Percentiles rank a stretch among this genome's conserved stretches.
Evolutionary conservation across 495 filamentous ascomycete species (phyloP).

Genomic region (Antarctomyces pellizariae): DNA sequence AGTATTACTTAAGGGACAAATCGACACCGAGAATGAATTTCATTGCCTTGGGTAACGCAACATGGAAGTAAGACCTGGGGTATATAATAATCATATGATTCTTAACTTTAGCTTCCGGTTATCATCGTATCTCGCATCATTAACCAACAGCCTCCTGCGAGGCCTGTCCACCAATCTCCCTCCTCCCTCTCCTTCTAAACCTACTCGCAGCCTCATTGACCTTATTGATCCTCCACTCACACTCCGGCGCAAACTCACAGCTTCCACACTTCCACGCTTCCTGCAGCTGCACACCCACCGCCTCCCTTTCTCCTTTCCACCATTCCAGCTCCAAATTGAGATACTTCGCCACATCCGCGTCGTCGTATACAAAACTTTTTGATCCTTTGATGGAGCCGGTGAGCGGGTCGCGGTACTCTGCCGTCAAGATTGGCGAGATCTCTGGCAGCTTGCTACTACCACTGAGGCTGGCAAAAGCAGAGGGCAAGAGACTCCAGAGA

Average conservation of each 20-base stretch:
- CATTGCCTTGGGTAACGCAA: too few species aligned
- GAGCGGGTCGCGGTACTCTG: conserved; percentile 31
- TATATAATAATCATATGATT: too few species aligned
- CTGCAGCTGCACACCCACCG: conserved; percentile 63
- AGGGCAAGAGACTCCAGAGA: conserved; percentile 43
- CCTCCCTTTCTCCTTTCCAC: conserved; percentile 64
- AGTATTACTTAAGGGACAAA: too few species aligned
- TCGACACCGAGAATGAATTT: too few species aligned
- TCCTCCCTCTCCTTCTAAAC: conserved; percentile 5
- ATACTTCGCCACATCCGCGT: conserved; percentile 34
- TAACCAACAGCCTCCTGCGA: too few species aligned
- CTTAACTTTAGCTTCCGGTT: too few species aligned
- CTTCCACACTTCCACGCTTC: conserved; percentile 72
- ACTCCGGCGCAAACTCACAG: conserved; percentile 31
- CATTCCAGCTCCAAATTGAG: conserved; percentile 47
- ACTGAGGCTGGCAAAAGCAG: conserved; percentile 23
- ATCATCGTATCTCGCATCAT: too few species aligned
- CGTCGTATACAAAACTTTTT: conserved; percentile 48
- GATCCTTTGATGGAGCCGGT: conserved; percentile 35
- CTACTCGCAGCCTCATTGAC: conserved; percentile 13
- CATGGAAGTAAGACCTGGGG: too few species aligned
- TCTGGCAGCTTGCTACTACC: too few species aligned
- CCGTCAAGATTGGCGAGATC: conserved; percentile 34
- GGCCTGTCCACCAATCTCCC: too few species aligned
- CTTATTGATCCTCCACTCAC: conserved; percentile 26